A percentile compares a stretch with the other conserved stretches of the same genome.
Evolutionary conservation across 2,329 filamentous ascomycete species (phyloP).

Genomic region (Monosporascus sp.): DNA sequence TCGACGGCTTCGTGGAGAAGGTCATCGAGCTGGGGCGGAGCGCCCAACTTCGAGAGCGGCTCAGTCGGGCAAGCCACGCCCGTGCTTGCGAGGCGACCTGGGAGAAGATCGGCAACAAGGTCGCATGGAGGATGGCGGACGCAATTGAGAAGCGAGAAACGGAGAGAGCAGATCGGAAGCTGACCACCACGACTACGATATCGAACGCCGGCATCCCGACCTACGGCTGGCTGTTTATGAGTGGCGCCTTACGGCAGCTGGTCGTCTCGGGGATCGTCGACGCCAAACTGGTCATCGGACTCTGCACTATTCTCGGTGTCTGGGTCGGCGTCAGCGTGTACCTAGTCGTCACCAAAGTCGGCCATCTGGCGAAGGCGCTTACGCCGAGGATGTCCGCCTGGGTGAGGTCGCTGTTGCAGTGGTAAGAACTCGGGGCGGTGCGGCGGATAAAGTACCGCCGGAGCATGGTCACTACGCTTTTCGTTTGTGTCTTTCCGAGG

Average conservation of each 20-base stretch:
- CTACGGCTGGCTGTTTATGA: conserved; percentile 41
- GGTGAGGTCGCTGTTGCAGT: conserved; percentile 2
- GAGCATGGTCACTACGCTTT: too few species aligned
- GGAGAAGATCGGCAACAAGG: conserved; percentile 67
- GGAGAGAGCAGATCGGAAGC: conserved; percentile 25
- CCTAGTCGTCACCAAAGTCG: conserved; percentile 42
- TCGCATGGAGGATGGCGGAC: conserved; percentile 58
- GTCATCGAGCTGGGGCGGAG: conserved; percentile 46
- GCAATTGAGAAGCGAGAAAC: conserved; percentile 42
- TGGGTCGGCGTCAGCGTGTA: conserved; percentile 46
- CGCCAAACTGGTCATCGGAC: conserved; percentile 37
- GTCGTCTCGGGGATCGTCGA: conserved; percentile 33
- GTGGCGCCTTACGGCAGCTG: conserved; percentile 32
- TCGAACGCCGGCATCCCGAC: conserved; percentile 25
- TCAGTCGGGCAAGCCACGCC: conserved; percentile 43
- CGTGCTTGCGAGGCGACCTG: conserved; percentile 62
- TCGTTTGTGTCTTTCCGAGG: neutral
- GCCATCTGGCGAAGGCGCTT: conserved; percentile 29
- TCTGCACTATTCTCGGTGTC: conserved; percentile 42
- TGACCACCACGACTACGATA: conserved; percentile 8
- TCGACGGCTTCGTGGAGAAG: conserved; percentile 51
- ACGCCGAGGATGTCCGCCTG: conserved; percentile 1
- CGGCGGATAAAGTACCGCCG: too few species aligned
- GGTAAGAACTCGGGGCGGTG: neutral
- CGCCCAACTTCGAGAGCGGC: conserved; percentile 33